Conservation (phyloP, 805 yeast species). For the Kodamaea nitidulidarum region DNA sequence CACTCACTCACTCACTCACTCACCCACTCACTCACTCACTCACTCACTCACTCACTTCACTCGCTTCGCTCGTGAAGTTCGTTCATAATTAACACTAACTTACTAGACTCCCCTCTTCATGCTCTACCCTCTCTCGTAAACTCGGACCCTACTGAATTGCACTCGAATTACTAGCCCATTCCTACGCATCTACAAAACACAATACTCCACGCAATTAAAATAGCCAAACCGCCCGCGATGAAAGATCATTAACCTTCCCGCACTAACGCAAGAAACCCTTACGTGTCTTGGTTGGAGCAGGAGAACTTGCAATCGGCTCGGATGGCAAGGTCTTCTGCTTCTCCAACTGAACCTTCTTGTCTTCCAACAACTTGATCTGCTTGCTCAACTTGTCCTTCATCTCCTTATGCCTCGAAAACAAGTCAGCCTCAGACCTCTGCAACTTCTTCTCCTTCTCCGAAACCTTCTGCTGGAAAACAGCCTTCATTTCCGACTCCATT, state of each 20-base stretch:
- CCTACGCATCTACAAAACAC: neutral
- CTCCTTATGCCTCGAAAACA: conserved; percentile 92
- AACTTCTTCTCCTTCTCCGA: conserved; percentile 94
- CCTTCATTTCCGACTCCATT: conserved; percentile 95
- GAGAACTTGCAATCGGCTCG: conserved; percentile 46
- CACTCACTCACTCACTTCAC: no score
- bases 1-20: no score
- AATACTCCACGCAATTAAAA: neutral
- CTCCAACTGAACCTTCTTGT: conserved; percentile 79
- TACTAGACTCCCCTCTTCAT: no score
- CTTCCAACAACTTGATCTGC: conserved; percentile 87
- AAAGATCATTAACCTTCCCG: no score
- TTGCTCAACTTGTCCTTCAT: conserved; percentile 91
- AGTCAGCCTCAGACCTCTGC: conserved; percentile 94
- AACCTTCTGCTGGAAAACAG: conserved; percentile 94
- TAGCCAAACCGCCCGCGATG: neutral
- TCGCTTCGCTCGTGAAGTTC: no score
- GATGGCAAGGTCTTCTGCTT: conserved; percentile 48
- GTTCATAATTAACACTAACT: no score
- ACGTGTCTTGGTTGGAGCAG: conserved; percentile 55
- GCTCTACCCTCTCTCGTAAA: no score
- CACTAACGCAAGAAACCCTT: conserved; percentile 73
- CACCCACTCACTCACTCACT: no score
- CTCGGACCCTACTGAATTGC: no score
- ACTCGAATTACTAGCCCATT: no score